Evolutionary conservation across 106 monocot species (phyloP).

Genomic region (Ottelia alismoides): DNA sequence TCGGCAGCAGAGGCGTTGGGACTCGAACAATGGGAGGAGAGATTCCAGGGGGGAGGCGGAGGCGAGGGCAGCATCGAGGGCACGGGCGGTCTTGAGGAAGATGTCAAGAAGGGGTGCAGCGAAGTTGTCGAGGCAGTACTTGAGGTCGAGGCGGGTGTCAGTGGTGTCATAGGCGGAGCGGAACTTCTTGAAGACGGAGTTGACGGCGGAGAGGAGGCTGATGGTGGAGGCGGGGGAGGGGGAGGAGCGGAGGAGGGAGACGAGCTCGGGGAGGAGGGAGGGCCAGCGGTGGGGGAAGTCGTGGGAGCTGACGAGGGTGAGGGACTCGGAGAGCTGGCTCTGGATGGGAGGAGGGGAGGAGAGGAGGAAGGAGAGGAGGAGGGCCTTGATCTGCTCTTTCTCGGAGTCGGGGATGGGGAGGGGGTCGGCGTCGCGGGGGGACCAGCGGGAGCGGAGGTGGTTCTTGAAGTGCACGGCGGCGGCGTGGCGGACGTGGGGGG

Average conservation of each 20-base stretch:
- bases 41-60: conserved; percentile 5
- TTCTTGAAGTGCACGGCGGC: conserved; percentile 52
- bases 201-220: conserved; percentile 57
- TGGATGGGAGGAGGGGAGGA: conserved; percentile 48
- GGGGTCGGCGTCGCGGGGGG: conserved; percentile 12
- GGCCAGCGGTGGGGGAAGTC: conserved; percentile 82
- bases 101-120: conserved; percentile 71
- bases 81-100: conserved; percentile 46
- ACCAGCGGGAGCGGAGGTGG: conserved; percentile 26
- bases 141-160: conserved; percentile 63
- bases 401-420: conserved; percentile 36
- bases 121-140: conserved; percentile 89
- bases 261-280: conserved; percentile 69
- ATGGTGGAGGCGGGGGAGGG: conserved; percentile 40
- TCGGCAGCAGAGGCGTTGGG: conserved; percentile 83
- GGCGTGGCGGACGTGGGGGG: conserved; percentile 40
- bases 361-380: conserved; percentile 58
- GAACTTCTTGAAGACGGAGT: conserved; percentile 79
- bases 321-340: conserved; percentile 61
- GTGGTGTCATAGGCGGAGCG: conserved; percentile 55
- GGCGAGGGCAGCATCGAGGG: conserved; percentile 21
- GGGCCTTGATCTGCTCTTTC: conserved; percentile 55
- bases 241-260: conserved; percentile 36
- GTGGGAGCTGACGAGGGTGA: conserved; percentile 42
- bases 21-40: conserved; percentile 46